Evolutionary conservation across 164 flowering plant species (phyloP), one percentile per base, ranked within the genome.

Genomic region (Magnolia sinica): DNA sequence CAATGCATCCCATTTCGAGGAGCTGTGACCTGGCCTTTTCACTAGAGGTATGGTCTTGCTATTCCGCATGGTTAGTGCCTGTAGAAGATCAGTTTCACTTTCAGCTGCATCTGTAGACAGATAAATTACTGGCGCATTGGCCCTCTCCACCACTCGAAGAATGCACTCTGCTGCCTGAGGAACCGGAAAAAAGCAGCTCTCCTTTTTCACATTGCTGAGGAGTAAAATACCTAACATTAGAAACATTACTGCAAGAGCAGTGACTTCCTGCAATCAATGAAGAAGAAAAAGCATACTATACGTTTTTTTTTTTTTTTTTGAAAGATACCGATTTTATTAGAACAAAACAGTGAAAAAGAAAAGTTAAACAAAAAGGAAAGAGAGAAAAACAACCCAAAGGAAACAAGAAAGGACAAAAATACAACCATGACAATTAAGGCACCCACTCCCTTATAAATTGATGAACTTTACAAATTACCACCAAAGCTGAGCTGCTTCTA

Each of bases 151-250:
- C 75, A 91, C 85, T 50, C 84, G 87, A 73, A 80, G 86, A 22
- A 96, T 91, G 87, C 99, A 96, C 58, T 88, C 91, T 20, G 99
- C 98, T 59, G 97, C 97, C 88, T 96, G 99, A 72, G 99, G 99
- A 79, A 96, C 81, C 50, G 99, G 96, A 77, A 83, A 95, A 76
- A 94, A 96, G 88, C 99, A 96, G 77, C 99, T 96, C 76, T 91
- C 89, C 23, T 78, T 74, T 76, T 96, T 96, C 8, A 85, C 92
- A 84, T 96, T 96, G 88, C 99, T 93, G 93, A 74, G 67, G 93
- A 74, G 67, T 79, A 65, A 55, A n/a, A 72, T 50, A 71, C 18
- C 61, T 11, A 55, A 55, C 61, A 55, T 73, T n/a, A 22, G 50
- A 71, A 49, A 61, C 29, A 9, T 29, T 50, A 22, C 14, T 52